phyloP scores from a whole-genome alignment of 768 basidiomycete species.

The Amylocystis lapponica region DNA sequence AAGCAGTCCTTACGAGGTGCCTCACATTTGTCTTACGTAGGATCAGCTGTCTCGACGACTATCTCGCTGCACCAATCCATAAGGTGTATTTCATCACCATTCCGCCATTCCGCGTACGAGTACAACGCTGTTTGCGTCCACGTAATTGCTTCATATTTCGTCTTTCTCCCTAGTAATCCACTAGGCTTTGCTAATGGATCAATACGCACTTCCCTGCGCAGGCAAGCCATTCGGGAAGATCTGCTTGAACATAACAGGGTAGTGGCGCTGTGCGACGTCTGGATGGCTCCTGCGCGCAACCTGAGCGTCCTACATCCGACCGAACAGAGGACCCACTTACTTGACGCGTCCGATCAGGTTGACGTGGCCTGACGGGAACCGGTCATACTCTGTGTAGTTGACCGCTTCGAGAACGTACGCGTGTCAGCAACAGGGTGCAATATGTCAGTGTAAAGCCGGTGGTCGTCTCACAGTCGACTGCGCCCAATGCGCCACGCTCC shows the following conservation, averaged over 20 bases:
- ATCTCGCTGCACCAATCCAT: too few relatives aligned
- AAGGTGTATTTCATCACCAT: too few relatives aligned
- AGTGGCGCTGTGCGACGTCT: slow-evolving; percentile 72
- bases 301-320: neutral
- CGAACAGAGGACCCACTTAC: slow-evolving; percentile 35
- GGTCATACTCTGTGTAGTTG: slow-evolving; percentile 72
- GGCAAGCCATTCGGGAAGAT: slow-evolving; percentile 66
- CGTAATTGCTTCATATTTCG: too few relatives aligned
- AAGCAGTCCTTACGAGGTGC: slow-evolving; percentile 57
- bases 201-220: slow-evolving; percentile 42
- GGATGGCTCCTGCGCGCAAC: slow-evolving; percentile 71
- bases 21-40: too few relatives aligned
- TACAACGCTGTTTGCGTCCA: too few relatives aligned
- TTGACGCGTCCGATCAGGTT: slow-evolving; percentile 73
- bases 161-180: too few relatives aligned
- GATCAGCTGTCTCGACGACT: too few relatives aligned
- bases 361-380: slow-evolving; percentile 63
- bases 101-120: too few relatives aligned
- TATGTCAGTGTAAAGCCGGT: neutral
- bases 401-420: slow-evolving; percentile 56
- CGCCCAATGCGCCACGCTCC: slow-evolving; percentile 44
- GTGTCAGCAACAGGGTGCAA: neutral
- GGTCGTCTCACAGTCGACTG: slow-evolving; percentile 54
- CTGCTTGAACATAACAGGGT: slow-evolving; percentile 63
- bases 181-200: too few relatives aligned